Base-by-base conservation (phyloP, 306 rosid genomes). In the Sophora flavescens region DNA sequence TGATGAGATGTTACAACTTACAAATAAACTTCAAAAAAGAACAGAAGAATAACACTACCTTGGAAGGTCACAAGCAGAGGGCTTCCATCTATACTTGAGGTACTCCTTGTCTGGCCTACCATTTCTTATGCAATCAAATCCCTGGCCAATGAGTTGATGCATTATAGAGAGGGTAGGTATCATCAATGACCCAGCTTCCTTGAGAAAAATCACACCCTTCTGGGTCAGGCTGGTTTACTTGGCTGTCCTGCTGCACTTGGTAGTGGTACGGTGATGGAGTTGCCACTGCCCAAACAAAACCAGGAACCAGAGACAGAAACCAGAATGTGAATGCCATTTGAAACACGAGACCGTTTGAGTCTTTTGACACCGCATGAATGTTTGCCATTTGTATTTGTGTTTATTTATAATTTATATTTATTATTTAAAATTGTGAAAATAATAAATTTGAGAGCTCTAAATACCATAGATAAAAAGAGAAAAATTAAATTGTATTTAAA, bases 41-140 rank as follows among this genome's bases (percentile, higher is more conserved):
- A 22, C 22, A 22, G 22, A 22, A 22, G 1, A 22, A 22, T 22
- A 14, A 42, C 14, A 12, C 35, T 71, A 89, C 93, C 91, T 85
- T n/a, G 89, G 88, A 77, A 87, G 87, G 36, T 79, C 68, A 72
- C 93, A 89, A 70, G 6, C 60, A 42, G 53, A 76, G 70, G 91
- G 89, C 75, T 81, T 76, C 91, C 93, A 89, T 67, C 72, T 76
- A 75, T 81, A 89, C 0, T 80, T 76, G 81, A 89, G 91, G 51
- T 85, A 89, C 0, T 64, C 68, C 2, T 28, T 30, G 45, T 85
- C 89, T n/a, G 89, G 77, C 33, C 93, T 85, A 0, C 87, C 88
- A 76, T 89, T 81, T 51, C 22, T 60, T 3, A 78, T 14, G 77
- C 91, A 89, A 71, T 85, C 80, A 80, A 87, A 87, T 5, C 79